A percentile compares a stretch with the other conserved stretches of the same genome.
These are phyloP conservation scores for Hyaloscypha variabilis DNA, from an alignment of 495 filamentous ascomycete species.

Conservation along the genomic window DNA sequence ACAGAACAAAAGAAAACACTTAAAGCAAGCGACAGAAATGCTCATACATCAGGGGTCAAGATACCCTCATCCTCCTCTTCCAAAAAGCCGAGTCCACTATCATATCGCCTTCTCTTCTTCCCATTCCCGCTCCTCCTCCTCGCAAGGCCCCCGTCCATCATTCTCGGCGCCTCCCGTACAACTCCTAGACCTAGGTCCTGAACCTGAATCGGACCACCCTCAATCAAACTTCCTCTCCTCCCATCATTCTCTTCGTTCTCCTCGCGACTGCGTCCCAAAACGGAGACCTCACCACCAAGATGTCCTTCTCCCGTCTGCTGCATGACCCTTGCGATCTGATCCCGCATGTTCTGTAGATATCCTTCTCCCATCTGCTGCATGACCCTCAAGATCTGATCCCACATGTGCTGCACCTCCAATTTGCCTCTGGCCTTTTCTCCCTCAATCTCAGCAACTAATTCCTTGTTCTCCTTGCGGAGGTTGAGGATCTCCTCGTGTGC, in stretches of 20 bases:
- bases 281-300: constrained; percentile 19
- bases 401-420: constrained; percentile 54
- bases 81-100: constrained; percentile 65
- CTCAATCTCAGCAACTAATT: constrained; percentile 39
- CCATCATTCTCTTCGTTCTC: background rate
- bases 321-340: constrained; percentile 46
- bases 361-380: constrained; percentile 40
- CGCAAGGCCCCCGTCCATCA: constrained; percentile 38
- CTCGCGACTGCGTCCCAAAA: constrained; percentile 3
- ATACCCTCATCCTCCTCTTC: constrained; percentile 55
- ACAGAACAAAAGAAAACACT: background rate
- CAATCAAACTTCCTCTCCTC: background rate
- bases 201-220: background rate
- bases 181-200: background rate
- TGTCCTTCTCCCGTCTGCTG: constrained; percentile 41
- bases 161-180: background rate
- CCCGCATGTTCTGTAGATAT: constrained; percentile 48
- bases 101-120: constrained; percentile 52
- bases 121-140: constrained; percentile 31
- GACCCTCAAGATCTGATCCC: constrained; percentile 44
- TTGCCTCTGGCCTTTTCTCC: constrained; percentile 49
- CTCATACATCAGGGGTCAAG: background rate
- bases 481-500: constrained; percentile 40
- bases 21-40: background rate
- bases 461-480: constrained; percentile 41